These are phyloP conservation scores for Penicillium lagena DNA, from an alignment of 495 filamentous ascomycete genomes.

Conservation along the genomic window DNA sequence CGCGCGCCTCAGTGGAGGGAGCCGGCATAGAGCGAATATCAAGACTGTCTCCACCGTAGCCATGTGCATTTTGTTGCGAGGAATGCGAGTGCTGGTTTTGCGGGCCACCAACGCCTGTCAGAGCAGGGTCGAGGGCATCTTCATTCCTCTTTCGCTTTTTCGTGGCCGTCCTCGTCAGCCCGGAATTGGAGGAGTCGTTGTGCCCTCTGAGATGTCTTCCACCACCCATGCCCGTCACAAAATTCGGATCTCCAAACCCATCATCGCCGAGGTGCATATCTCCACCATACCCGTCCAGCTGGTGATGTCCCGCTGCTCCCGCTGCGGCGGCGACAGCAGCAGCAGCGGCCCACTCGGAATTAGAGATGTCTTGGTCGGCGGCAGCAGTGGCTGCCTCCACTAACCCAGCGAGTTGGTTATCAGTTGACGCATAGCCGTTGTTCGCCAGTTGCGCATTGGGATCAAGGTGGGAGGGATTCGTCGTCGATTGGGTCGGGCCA, in stretches of 20 bases:
- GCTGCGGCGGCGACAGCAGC: constrained; percentile 31
- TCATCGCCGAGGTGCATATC: constrained; percentile 39
- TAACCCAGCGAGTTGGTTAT: constrained; percentile 46
- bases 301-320: constrained; percentile 31
- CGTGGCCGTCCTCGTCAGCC: constrained; percentile 46
- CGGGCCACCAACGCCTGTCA: constrained; percentile 21
- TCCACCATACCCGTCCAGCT: constrained; percentile 32
- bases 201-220: constrained; percentile 24
- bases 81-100: constrained; percentile 27
- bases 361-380: constrained; percentile 40
- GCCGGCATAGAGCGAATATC: constrained; percentile 30
- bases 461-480: constrained; percentile 26
- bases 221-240: constrained; percentile 18
- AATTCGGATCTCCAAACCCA: constrained; percentile 32
- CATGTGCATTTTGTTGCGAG: constrained; percentile 21
- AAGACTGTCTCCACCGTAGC: constrained; percentile 27
- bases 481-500: constrained; percentile 15
- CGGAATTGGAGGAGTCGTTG: constrained; percentile 74
- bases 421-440: constrained; percentile 33
- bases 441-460: constrained; percentile 24
- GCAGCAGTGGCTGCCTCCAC: constrained; percentile 48
- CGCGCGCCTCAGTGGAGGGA: constrained; percentile 41
- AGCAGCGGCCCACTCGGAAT: constrained; percentile 31
- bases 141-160: constrained; percentile 42
- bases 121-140: constrained; percentile 39